These are phyloP conservation scores for Aspergillus homomorphus DNA, from an alignment of 495 filamentous ascomycete genomes.

Conservation along the genomic window DNA sequence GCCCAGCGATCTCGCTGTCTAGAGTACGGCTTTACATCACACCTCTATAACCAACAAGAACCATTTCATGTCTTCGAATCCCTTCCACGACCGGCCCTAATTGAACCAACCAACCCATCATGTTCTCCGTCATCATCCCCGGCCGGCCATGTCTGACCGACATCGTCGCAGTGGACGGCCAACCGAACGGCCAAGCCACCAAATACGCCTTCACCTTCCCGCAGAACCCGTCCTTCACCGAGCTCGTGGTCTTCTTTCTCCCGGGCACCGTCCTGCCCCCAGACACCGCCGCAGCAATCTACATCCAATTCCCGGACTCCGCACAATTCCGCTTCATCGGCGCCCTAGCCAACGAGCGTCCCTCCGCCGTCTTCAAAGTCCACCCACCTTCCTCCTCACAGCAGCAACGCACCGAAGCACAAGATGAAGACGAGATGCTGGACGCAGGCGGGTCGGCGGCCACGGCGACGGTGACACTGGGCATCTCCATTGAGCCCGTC, in stretches of 20 bases:
- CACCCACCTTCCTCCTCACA: slow-evolving; percentile 22
- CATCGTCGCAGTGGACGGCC: slow-evolving; percentile 49
- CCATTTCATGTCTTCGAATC: neutral
- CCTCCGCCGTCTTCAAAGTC: slow-evolving; percentile 82
- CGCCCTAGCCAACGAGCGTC: slow-evolving; percentile 82
- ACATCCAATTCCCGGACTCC: slow-evolving; percentile 63
- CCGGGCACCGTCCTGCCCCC: slow-evolving; percentile 72
- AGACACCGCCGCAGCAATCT: slow-evolving; percentile 82
- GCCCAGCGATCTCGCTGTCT: neutral
- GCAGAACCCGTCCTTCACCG: slow-evolving; percentile 58
- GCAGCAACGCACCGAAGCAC: slow-evolving; percentile 28
- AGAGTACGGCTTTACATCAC: slow-evolving; percentile 1
- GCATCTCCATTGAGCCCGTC: slow-evolving; percentile 77
- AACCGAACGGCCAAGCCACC: slow-evolving; percentile 51
- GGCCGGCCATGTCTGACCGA: slow-evolving; percentile 60
- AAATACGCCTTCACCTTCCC: slow-evolving; percentile 67
- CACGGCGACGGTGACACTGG: slow-evolving; percentile 59
- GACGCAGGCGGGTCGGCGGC: slow-evolving; percentile 33
- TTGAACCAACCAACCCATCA: slow-evolving; percentile 22
- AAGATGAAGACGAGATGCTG: slow-evolving; percentile 43
- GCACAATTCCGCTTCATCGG: slow-evolving; percentile 77
- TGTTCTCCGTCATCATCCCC: slow-evolving; percentile 58
- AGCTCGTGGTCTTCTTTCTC: slow-evolving; percentile 86
- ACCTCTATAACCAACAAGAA: neutral
- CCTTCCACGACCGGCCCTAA: neutral